phyloP scores from a whole-genome alignment of 768 basidiomycete species.

The Hydnomerulius pinastri region DNA sequence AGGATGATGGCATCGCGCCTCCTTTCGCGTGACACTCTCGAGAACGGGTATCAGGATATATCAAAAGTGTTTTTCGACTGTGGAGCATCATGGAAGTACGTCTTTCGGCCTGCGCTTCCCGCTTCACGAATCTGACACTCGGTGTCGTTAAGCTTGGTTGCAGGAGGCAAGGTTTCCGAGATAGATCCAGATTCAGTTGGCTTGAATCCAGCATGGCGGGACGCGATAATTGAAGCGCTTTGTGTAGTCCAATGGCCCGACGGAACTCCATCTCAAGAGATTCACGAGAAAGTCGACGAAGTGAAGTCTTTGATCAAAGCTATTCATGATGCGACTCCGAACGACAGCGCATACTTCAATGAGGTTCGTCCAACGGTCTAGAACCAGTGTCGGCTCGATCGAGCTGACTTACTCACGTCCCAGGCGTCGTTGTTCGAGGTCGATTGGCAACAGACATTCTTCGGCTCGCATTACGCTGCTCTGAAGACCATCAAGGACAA shows the following conservation, averaged over 20 bases:
- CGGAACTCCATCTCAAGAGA: conserved; percentile 10
- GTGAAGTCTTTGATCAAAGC: conserved; percentile 7
- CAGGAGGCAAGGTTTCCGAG: conserved; percentile 44
- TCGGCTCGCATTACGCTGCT: conserved; percentile 41
- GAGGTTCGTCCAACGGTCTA: too few species aligned
- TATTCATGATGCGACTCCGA: conserved; percentile 29
- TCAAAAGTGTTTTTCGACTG: conserved; percentile 20
- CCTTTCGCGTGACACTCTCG: conserved; percentile 30
- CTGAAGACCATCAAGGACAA: conserved; percentile 43
- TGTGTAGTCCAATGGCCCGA: conserved; percentile 21
- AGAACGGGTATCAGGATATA: conserved; percentile 22
- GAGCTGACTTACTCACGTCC: too few species aligned
- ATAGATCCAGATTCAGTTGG: conserved; percentile 40
- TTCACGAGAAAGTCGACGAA: conserved; percentile 11
- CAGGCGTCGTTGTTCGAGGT: conserved; percentile 43
- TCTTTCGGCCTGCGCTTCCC: conserved; percentile 6
- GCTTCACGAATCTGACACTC: conserved; percentile 3
- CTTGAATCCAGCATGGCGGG: conserved; percentile 51
- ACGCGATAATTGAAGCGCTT: conserved; percentile 27
- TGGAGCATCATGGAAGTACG: conserved; percentile 2
- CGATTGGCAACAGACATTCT: conserved; percentile 42
- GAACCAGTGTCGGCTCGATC: too few species aligned
- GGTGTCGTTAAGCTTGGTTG: conserved; percentile 39
- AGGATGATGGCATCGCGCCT: conserved; percentile 37
- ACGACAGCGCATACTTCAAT: conserved; percentile 47